phyloP scores from a whole-genome alignment of 768 basidiomycete genomes.

The Postia placenta region DNA sequence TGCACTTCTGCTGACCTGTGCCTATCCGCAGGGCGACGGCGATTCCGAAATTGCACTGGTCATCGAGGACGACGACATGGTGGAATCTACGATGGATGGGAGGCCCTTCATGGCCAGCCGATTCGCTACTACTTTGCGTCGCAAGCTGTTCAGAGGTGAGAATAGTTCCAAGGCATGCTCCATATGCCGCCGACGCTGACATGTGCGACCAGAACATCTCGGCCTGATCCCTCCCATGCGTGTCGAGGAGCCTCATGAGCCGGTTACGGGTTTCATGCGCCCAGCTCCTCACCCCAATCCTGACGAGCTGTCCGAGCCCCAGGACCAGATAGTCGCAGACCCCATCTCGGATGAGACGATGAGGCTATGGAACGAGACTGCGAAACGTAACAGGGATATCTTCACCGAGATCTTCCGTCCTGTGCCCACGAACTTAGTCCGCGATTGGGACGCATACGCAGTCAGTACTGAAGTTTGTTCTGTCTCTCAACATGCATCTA shows the following conservation, averaged over 20 bases:
- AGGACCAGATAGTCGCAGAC: slow-evolving; percentile 72
- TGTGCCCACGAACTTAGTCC: slow-evolving; percentile 80
- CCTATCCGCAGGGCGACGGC: slow-evolving; percentile 62
- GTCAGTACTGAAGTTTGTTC: slow-evolving; percentile 45
- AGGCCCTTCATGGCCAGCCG: slow-evolving; percentile 62
- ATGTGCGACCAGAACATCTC: slow-evolving; percentile 58
- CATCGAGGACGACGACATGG: slow-evolving; percentile 80
- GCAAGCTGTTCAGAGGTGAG: slow-evolving; percentile 76
- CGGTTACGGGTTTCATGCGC: slow-evolving; percentile 58
- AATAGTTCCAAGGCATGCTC: not conserved
- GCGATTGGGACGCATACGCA: slow-evolving; percentile 73
- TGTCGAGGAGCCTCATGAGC: slow-evolving; percentile 36
- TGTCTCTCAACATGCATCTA: slow-evolving; percentile 16
- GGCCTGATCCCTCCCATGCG: slow-evolving; percentile 78
- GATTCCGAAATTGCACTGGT: slow-evolving; percentile 94
- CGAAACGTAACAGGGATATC: slow-evolving; percentile 73
- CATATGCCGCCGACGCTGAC: slow-evolving; percentile 7
- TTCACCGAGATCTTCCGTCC: slow-evolving; percentile 84
- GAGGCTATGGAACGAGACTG: slow-evolving; percentile 62
- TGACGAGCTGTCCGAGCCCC: slow-evolving; percentile 52
- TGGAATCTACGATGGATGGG: slow-evolving; percentile 77
- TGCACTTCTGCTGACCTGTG: not conserved
- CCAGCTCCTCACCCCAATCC: slow-evolving; percentile 68
- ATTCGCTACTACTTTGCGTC: slow-evolving; percentile 79
- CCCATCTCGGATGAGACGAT: slow-evolving; percentile 61